phyloP scores from a whole-genome alignment of 148 eudicot species.

The Silene conica region DNA sequence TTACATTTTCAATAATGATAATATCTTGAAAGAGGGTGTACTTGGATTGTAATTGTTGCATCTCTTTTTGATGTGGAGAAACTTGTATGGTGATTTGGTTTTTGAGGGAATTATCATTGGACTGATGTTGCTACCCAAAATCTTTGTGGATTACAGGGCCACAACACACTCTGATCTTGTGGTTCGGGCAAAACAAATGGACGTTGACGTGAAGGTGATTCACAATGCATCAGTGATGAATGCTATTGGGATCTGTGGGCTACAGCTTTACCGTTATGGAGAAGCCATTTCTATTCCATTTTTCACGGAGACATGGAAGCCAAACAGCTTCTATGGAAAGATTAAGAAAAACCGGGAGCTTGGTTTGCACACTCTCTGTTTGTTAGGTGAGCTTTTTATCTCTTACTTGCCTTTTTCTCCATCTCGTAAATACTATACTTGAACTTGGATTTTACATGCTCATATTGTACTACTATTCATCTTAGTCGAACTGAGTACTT shows the following conservation, averaged over 20 bases:
- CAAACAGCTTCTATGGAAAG: conserved; percentile 88
- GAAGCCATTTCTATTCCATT: conserved; percentile 91
- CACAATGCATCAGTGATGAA: conserved; percentile 94
- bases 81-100: too few species aligned
- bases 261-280: conserved; percentile 89
- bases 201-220: conserved; percentile 67
- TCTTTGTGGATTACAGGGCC: conserved; percentile 45
- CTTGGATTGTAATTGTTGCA: background rate
- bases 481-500: background rate
- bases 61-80: background rate
- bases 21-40: background rate
- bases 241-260: conserved; percentile 87
- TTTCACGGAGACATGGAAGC: conserved; percentile 94
- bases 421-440: background rate
- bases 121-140: background rate
- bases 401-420: background rate
- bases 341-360: conserved; percentile 64
- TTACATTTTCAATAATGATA: too few species aligned
- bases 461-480: background rate
- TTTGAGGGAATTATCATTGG: too few species aligned
- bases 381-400: conserved; percentile 55
- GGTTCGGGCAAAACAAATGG: conserved; percentile 81
- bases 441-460: background rate
- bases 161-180: conserved; percentile 95
- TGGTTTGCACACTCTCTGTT: conserved; percentile 87